Conservation (phyloP, 805 yeast species). For the Kodamaea sagamina region DNA sequence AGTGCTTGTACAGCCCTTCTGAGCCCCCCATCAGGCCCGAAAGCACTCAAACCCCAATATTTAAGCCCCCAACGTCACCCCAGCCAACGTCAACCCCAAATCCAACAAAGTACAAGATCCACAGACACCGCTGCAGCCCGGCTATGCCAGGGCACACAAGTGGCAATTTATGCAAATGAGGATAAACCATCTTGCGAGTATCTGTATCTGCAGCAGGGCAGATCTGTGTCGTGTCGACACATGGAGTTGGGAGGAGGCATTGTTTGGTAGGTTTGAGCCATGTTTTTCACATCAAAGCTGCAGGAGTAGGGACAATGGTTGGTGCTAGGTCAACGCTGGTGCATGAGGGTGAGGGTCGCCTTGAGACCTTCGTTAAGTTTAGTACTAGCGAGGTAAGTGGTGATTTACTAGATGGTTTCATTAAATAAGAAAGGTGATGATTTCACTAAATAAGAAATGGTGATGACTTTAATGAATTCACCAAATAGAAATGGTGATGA, state of each 20-base stretch:
- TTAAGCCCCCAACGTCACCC: slow-evolving; percentile 1
- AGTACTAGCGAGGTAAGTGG: too few relatives aligned
- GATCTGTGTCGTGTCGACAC: slow-evolving; percentile 1
- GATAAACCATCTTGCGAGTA: slow-evolving; percentile 1
- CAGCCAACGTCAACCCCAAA: background rate
- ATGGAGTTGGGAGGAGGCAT: background rate
- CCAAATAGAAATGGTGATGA: too few relatives aligned
- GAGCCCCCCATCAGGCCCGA: background rate
- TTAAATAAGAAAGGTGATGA: too few relatives aligned
- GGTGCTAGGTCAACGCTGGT: background rate
- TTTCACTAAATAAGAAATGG: too few relatives aligned
- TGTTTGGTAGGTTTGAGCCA: background rate
- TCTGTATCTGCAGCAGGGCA: slow-evolving; percentile 2
- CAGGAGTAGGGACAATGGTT: background rate
- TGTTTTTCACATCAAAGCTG: background rate
- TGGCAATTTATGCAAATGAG: background rate
- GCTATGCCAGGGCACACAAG: background rate
- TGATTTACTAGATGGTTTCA: too few relatives aligned
- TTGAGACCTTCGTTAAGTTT: too few relatives aligned
- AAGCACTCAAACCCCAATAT: background rate
- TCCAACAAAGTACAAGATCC: background rate
- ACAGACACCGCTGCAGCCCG: background rate
- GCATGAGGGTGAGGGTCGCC: too few relatives aligned
- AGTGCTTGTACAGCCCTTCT: too few relatives aligned
- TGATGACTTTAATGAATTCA: too few relatives aligned